Evolutionary conservation across 2,329 filamentous ascomycete genomes (phyloP).

Genomic region (Xylogone sp.): DNA sequence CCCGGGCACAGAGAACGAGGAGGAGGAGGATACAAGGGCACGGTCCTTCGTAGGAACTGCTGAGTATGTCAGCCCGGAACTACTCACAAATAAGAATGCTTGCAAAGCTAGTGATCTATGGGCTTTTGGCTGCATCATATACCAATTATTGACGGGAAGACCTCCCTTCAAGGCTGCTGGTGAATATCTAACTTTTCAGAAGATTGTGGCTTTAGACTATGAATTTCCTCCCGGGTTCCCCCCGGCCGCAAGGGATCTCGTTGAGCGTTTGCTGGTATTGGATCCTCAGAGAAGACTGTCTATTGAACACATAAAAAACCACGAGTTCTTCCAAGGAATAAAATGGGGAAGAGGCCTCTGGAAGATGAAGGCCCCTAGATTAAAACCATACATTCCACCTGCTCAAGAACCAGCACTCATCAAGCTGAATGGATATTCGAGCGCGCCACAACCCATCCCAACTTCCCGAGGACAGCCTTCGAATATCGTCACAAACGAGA

Average conservation of each 20-base stretch:
- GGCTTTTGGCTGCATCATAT: conserved; percentile 98
- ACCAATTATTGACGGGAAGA: conserved; percentile 90
- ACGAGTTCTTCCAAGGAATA: conserved; percentile 90
- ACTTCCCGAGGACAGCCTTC: conserved; percentile 28
- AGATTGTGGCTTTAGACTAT: conserved; percentile 92
- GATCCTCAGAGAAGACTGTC: conserved; percentile 81
- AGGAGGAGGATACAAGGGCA: conserved; percentile 65
- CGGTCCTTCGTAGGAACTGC: conserved; percentile 97
- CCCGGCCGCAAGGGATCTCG: conserved; percentile 76
- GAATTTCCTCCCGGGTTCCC: conserved; percentile 90
- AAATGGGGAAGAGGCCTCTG: conserved; percentile 80
- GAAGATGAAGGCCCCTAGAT: conserved; percentile 82
- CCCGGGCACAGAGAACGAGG: conserved; percentile 30
- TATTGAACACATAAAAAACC: conserved; percentile 94
- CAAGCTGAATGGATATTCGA: conserved; percentile 56
- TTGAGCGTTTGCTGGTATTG: conserved; percentile 85
- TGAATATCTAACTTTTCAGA: conserved; percentile 97
- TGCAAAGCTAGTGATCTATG: conserved; percentile 97
- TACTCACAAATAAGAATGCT: conserved; percentile 94
- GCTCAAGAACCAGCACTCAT: conserved; percentile 70
- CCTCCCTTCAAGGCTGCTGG: conserved; percentile 95
- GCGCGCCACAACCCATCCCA: conserved; percentile 23
- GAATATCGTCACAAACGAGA: conserved; percentile 32
- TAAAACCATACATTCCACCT: conserved; percentile 80
- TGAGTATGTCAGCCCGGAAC: conserved; percentile 95